phyloP scores from a whole-genome alignment of 768 basidiomycete species.

The Suillus variegatus region DNA sequence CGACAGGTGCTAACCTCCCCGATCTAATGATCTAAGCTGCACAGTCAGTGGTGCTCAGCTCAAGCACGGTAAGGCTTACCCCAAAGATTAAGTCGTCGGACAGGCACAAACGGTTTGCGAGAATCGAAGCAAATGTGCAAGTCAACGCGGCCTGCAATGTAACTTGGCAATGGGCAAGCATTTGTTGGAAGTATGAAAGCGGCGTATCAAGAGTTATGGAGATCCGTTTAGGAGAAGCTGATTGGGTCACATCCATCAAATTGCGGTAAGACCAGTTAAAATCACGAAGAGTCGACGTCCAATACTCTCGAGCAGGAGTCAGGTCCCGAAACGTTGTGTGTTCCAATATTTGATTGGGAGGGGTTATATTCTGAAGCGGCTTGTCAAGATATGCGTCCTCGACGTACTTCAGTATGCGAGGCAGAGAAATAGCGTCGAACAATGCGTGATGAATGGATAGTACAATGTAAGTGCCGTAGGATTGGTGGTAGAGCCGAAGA shows the following conservation, averaged over 20 bases:
- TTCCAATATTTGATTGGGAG: slow-evolving; percentile 24
- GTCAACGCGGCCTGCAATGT: slow-evolving; percentile 35
- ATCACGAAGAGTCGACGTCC: slow-evolving; percentile 22
- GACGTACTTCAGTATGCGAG: slow-evolving; percentile 28
- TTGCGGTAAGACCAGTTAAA: slow-evolving; percentile 22
- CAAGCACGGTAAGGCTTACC: slow-evolving; percentile 22
- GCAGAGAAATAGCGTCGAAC: slow-evolving; percentile 34
- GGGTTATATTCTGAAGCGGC: slow-evolving; percentile 12
- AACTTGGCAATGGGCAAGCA: slow-evolving; percentile 24
- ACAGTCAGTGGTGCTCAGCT: neutral
- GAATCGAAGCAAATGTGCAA: slow-evolving; percentile 28
- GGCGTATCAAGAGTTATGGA: slow-evolving; percentile 15
- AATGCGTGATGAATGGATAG: slow-evolving; percentile 37
- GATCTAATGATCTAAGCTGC: slow-evolving; percentile 31
- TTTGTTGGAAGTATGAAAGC: slow-evolving; percentile 21
- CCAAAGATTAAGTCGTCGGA: slow-evolving; percentile 33
- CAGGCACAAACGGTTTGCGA: slow-evolving; percentile 24
- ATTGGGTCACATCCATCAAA: slow-evolving; percentile 5
- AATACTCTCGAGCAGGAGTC: slow-evolving; percentile 22
- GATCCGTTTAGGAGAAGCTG: slow-evolving; percentile 15
- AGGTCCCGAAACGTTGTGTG: slow-evolving; percentile 18
- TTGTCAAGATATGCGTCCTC: slow-evolving; percentile 22
- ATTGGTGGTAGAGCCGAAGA: slow-evolving; percentile 13
- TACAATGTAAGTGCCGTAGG: slow-evolving; percentile 13
- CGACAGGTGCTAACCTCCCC: slow-evolving; percentile 29